Conservation (phyloP, 2,329 filamentous ascomycete genomes). For the Colletotrichum lindemuthianum region DNA sequence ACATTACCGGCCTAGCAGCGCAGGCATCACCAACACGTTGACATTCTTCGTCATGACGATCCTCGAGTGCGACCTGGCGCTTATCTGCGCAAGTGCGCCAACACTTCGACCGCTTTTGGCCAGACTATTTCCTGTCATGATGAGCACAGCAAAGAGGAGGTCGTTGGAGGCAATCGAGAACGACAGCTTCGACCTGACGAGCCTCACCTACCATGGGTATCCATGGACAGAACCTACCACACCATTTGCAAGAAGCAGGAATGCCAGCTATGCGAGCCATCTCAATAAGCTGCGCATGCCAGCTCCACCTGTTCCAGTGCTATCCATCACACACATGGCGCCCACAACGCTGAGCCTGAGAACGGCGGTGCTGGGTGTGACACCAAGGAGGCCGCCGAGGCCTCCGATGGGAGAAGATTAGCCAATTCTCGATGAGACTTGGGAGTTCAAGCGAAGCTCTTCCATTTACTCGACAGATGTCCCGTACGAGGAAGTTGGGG, state of each 20-base stretch:
- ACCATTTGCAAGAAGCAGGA: constrained; percentile 37
- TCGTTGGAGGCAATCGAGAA: constrained; percentile 23
- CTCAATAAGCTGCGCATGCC: constrained; percentile 30
- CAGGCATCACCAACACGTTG: constrained; percentile 39
- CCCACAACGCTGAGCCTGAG: constrained; percentile 44
- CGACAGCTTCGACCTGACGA: constrained; percentile 43
- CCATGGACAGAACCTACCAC: constrained; percentile 42
- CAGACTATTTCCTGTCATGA: constrained; percentile 40
- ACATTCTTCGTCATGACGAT: constrained; percentile 50
- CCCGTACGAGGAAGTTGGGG: constrained; percentile 5
- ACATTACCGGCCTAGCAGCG: constrained; percentile 38
- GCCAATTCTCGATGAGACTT: constrained; percentile 22
- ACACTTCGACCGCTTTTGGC: constrained; percentile 45
- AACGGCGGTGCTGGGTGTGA: constrained; percentile 41
- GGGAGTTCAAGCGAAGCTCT: constrained; percentile 29
- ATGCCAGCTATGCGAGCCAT: constrained; percentile 36
- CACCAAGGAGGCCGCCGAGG: constrained; percentile 38
- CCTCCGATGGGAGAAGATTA: constrained; percentile 25
- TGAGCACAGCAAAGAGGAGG: constrained; percentile 35
- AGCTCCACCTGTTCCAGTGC: constrained; percentile 32
- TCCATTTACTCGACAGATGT: constrained; percentile 27
- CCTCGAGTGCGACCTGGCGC: constrained; percentile 47
- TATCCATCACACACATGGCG: constrained; percentile 37
- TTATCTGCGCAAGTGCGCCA: constrained; percentile 48
- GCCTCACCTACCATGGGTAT: constrained; percentile 45